Base-by-base conservation (phyloP, 1,284 basidiomycete species). In the Volvariella volvacea region DNA sequence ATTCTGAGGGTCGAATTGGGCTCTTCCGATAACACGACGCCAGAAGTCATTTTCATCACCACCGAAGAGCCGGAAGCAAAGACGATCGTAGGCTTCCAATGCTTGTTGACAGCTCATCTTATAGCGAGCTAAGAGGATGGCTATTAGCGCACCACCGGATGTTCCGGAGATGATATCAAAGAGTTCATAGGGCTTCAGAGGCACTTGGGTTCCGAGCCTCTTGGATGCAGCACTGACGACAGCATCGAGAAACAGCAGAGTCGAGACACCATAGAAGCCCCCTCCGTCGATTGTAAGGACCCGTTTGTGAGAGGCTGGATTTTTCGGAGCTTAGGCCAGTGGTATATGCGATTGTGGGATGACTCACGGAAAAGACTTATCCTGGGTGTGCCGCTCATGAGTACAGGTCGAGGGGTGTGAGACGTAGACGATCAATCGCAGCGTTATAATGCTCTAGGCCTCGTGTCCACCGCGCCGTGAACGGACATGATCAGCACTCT, bases 101-200 rank as follows among this genome's bases (percentile, higher is more conserved):
- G 60, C 60, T 2, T 55, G 55, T 8, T 48, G 46, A 31, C 61
- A 60, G 40, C 55, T 53, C 34, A 64, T 49, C 4, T 57, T 50
- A 16, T 63, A 50, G 4, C 62, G 55, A 9, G 60, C 64, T 9
- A 66, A 49, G 36, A 66, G 52, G 9, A 65, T 48, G 6, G 61
- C 55, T 32, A 64, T 53, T 7, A 66, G 52, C 1, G 57, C 62
- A 14, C 63, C 63, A 7, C 55, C 53, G 1, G 58, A 57, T 3
- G 62, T 58, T 1, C 62, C 62, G 25, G 53, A 55, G 25, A 64
- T 59, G n/a, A 62, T 45, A 45, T 63, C 61, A 47, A 63, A 64
- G 32, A 59, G 44, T 31, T 62, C 50, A 43, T 52, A 57, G 25
- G 61, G 61, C n/a, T 51, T 46, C 12, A 52, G 43, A 8, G 33